Conservation (phyloP, 2,329 filamentous ascomycete genomes). For the Colletotrichum zoysiae region DNA sequence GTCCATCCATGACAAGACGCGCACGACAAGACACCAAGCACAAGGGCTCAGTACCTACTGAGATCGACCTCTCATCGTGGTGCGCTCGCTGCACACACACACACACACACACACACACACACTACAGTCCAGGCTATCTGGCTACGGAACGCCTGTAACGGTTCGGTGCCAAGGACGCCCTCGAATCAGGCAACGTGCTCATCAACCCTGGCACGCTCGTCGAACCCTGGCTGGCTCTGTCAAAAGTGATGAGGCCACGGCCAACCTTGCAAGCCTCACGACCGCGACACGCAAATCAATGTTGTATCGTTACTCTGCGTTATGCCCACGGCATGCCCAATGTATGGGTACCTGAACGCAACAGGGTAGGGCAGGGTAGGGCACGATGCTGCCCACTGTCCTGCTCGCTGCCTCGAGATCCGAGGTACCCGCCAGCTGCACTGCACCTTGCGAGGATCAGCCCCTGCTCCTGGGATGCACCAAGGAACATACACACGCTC, state of each 20-base stretch:
- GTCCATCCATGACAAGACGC: conserved; percentile 24
- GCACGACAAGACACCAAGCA: neutral
- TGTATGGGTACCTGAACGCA: conserved; percentile 29
- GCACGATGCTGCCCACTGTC: conserved; percentile 29
- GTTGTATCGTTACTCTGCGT: conserved; percentile 14
- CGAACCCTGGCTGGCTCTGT: neutral
- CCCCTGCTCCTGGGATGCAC: conserved; percentile 33
- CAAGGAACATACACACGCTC: conserved; percentile 12
- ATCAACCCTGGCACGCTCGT: neutral
- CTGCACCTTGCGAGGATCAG: conserved; percentile 33
- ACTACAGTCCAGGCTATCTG: neutral
- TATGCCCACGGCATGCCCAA: conserved; percentile 19
- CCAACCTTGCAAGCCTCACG: conserved; percentile 38
- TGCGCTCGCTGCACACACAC: neutral
- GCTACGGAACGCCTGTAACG: conserved; percentile 7
- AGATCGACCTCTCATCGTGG: neutral
- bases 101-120: too few species aligned
- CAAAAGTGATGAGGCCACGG: conserved; percentile 35
- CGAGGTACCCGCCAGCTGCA: conserved; percentile 40
- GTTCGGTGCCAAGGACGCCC: conserved; percentile 18
- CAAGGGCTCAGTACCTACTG: neutral
- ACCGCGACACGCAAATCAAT: conserved; percentile 33
- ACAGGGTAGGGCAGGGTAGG: conserved; percentile 23
- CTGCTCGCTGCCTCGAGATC: conserved; percentile 36
- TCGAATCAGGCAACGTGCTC: conserved; percentile 28